Base-by-base conservation (phyloP, 805 yeast genomes). In the Pichia rugopelliculosa region DNA sequence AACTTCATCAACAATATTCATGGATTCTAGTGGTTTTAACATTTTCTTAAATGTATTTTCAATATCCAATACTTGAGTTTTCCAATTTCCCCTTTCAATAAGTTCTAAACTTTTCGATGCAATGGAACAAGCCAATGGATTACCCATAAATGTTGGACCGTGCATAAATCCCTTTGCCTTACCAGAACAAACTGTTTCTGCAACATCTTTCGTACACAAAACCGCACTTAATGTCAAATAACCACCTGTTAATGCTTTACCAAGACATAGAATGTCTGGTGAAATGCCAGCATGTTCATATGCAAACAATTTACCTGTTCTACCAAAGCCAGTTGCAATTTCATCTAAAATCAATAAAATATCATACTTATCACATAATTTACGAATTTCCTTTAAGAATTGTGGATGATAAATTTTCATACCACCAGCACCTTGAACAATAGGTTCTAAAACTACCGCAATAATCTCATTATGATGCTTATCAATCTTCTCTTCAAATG, bases 301-400 rank as follows among this genome's bases (percentile, higher is more conserved):
- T 30, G 78, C 74, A 58, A 70, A 69, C 42, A 69, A 63, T 21
- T 67, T 66, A 25, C 80, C 79, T 46, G 69, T 60, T 58, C 81
- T 69, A 20, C 80, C 80, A 27, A 74, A 69, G 12, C 81, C 81
- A 55, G 77, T 74, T 78, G 75, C 74, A 41, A 75, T 75, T 59
- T 77, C 81, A 53, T 77, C 81, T 36, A 74, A 59, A 57, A 74
- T 66, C 46, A 76, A 59, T 22, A 75, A 56, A 33, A 70, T 64
- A 36, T 71, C 77, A 57, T 74, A 75, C 57, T 75, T 74, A 56
- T 72, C 70, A 57, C 80, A 76, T 27, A 76, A 54, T 43, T 72
- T 58, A 24, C 71, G 58, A 12, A 74, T 30, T 39, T 40, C 18
- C 34, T 37, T 43, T 5, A 59, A 54, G n/a, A 25, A 48, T 22